These are phyloP conservation scores for Brassica napus DNA, from an alignment of 345 rosid species.

Conservation along the genomic window DNA sequence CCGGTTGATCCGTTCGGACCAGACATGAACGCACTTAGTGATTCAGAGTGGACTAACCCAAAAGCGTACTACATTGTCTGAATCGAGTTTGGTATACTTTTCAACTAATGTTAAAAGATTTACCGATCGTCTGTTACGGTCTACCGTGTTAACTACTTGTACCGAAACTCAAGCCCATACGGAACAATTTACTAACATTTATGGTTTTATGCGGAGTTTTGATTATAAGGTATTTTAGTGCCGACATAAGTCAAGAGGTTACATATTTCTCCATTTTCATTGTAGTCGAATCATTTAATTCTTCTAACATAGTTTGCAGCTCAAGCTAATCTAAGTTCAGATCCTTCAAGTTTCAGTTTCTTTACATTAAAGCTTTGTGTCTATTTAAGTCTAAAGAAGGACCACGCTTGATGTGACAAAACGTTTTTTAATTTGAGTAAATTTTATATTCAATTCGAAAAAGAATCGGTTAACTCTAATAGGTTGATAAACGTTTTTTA, in stretches of 20 bases:
- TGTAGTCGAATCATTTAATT: constrained; percentile 12
- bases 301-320: constrained; percentile 7
- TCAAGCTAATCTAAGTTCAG: neutral
- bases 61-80: no score
- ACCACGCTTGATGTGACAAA: neutral
- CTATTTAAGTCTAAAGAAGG: neutral
- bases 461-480: constrained; percentile 15
- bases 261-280: neutral
- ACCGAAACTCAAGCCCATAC: no score
- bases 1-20: no score
- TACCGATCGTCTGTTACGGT: no score
- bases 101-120: no score
- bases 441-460: neutral
- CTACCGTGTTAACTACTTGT: no score
- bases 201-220: neutral
- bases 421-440: neutral
- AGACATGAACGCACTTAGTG: no score
- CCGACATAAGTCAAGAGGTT: neutral
- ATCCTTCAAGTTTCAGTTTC: neutral
- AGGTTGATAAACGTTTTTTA: constrained; percentile 26
- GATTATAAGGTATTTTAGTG: neutral
- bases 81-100: no score
- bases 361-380: neutral
- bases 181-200: neutral
- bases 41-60: no score